Percentiles rank a stretch among this genome's conserved stretches.
These are phyloP conservation scores for Penicillium cataractarum DNA, from an alignment of 495 filamentous ascomycete species.

Conservation along the genomic window DNA sequence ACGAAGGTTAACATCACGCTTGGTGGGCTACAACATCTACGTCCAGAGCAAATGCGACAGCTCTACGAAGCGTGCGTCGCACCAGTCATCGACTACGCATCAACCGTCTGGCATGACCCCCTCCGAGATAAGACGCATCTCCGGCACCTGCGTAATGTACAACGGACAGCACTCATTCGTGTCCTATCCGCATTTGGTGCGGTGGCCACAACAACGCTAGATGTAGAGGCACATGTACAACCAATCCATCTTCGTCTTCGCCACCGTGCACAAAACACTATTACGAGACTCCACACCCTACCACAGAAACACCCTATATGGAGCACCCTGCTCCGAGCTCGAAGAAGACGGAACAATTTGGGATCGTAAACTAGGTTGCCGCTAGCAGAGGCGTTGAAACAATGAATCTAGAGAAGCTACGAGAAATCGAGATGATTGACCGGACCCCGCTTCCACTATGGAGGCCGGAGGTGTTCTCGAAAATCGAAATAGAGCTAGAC, in stretches of 20 bases:
- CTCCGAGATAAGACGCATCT: constrained; percentile 14
- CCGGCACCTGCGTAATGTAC: constrained; percentile 10
- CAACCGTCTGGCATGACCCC: constrained; percentile 15
- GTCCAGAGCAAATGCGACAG: constrained; percentile 13
- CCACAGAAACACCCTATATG: constrained; percentile 15
- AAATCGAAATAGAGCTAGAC: constrained; percentile 27
- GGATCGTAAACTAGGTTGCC: constrained; percentile 14
- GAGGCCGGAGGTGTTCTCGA: constrained; percentile 21
- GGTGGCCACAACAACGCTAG: not conserved
- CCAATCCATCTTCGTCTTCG: not conserved
- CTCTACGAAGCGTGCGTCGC: constrained; percentile 9
- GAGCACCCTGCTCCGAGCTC: constrained; percentile 12
- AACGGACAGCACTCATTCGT: constrained; percentile 7
- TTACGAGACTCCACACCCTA: constrained; percentile 13
- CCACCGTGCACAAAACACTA: not conserved
- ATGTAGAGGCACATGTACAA: not conserved
- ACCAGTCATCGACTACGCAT: constrained; percentile 9
- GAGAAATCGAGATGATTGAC: constrained; percentile 26
- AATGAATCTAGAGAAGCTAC: constrained; percentile 16
- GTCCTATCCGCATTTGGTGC: not conserved
- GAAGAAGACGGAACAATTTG: constrained; percentile 15
- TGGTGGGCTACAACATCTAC: constrained; percentile 4
- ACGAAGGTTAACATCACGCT: constrained; percentile 4
- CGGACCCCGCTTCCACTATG: constrained; percentile 23
- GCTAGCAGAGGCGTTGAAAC: constrained; percentile 18